These are phyloP conservation scores for Tetramitus jugosus DNA, from an alignment of 208 protist genomes.

Conservation along the genomic window DNA sequence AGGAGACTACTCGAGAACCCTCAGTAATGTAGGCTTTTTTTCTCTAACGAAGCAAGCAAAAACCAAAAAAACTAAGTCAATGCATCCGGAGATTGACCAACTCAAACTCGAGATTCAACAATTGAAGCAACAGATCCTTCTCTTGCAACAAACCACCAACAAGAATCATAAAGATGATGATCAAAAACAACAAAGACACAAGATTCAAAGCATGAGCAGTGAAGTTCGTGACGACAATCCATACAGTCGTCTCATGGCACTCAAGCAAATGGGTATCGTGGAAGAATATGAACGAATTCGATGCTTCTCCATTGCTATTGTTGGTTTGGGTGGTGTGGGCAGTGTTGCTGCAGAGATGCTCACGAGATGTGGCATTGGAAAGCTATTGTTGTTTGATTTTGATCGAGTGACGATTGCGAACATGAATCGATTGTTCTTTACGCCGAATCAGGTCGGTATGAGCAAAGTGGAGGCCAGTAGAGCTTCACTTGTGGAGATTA, in stretches of 20 bases:
- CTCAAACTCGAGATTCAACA: too few species aligned
- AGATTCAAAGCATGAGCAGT: slow-evolving; percentile 58
- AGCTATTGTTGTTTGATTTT: slow-evolving; percentile 95
- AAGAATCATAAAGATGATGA: too few species aligned
- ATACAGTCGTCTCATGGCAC: slow-evolving; percentile 87
- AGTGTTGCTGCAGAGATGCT: slow-evolving; percentile 95
- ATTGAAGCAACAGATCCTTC: too few species aligned
- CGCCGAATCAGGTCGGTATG: slow-evolving; percentile 84
- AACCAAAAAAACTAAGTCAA: too few species aligned
- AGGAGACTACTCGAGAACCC: too few species aligned
- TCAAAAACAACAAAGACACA: slow-evolving; percentile 24
- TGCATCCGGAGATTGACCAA: too few species aligned
- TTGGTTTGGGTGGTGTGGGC: slow-evolving; percentile 88
- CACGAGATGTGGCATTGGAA: slow-evolving; percentile 90
- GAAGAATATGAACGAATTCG: slow-evolving; percentile 89
- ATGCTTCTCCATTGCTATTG: slow-evolving; percentile 71
- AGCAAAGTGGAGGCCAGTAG: slow-evolving; percentile 80
- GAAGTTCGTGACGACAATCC: slow-evolving; percentile 84
- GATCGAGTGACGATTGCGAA: slow-evolving; percentile 95
- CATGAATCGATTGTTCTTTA: slow-evolving; percentile 94
- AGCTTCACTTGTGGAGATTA: slow-evolving; percentile 74
- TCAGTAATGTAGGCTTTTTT: too few species aligned
- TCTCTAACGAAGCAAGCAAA: too few species aligned
- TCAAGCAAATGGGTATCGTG: slow-evolving; percentile 94
- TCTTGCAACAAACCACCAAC: too few species aligned